A percentile compares a stretch with the other conserved stretches of the same genome.
phyloP scores from a whole-genome alignment of 352 stramenopile species.

The Globisporangium iwayamae region DNA sequence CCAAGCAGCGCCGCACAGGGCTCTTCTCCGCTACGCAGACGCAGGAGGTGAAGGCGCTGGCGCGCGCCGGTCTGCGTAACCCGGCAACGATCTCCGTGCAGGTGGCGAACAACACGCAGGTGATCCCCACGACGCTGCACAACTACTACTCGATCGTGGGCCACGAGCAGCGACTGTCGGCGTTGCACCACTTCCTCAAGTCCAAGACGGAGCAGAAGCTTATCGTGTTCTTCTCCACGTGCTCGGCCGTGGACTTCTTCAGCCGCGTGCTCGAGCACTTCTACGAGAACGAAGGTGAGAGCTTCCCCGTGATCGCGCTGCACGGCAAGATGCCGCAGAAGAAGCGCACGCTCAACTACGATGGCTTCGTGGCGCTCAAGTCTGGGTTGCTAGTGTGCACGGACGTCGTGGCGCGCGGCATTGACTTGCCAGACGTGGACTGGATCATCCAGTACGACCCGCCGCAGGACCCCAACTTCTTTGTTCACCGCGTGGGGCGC shows the following conservation, averaged over 20 bases:
- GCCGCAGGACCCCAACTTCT: constrained; percentile 97
- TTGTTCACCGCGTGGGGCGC: constrained; percentile 97
- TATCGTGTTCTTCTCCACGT: constrained; percentile 99
- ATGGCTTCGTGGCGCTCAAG: constrained; percentile 52
- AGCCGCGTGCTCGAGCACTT: constrained; percentile 85
- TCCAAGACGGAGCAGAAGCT: constrained; percentile 86
- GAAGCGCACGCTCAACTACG: constrained; percentile 80
- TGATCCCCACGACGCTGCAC: constrained; percentile 66
- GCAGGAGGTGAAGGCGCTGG: constrained; percentile 95
- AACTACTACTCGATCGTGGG: constrained; percentile 96
- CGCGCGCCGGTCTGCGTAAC: constrained; percentile 96
- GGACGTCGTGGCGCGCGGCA: constrained; percentile 97
- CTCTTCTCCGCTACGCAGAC: constrained; percentile 91
- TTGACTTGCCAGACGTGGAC: constrained; percentile 98
- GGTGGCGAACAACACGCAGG: constrained; percentile 85
- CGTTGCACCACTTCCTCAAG: constrained; percentile 92
- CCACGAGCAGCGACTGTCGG: constrained; percentile 93
- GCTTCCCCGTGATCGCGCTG: constrained; percentile 65
- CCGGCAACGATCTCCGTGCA: constrained; percentile 97
- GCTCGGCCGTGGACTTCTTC: constrained; percentile 99
- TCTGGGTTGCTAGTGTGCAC: constrained; percentile 95
- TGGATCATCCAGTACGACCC: constrained; percentile 99
- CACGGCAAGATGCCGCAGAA: constrained; percentile 95
- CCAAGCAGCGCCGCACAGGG: constrained; percentile 96
- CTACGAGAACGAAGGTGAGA: constrained; percentile 25